Conservation (phyloP, 2,329 filamentous ascomycete species). For the Fusarium sp. region DNA sequence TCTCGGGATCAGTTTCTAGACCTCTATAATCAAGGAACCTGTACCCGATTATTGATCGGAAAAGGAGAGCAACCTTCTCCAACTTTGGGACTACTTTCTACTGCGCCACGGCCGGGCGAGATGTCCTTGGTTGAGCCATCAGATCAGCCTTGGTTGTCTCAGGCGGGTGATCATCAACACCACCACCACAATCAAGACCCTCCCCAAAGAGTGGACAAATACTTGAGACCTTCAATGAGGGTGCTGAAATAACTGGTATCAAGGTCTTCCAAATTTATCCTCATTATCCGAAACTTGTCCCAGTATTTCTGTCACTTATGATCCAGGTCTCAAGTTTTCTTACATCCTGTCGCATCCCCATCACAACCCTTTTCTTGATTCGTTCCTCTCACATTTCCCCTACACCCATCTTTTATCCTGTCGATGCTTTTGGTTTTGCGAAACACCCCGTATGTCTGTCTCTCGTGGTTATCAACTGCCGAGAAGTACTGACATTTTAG, state of each 20-base stretch:
- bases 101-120: slow-evolving; percentile 31
- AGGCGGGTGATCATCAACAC: slow-evolving; percentile 44
- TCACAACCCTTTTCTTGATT: slow-evolving; percentile 34
- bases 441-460: slow-evolving; percentile 12
- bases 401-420: slow-evolving; percentile 24
- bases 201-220: not conserved
- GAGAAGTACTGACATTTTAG: slow-evolving; percentile 19
- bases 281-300: not conserved
- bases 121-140: slow-evolving; percentile 27
- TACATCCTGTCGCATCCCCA: slow-evolving; percentile 1
- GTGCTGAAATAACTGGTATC: not conserved
- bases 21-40: slow-evolving; percentile 6
- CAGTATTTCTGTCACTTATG: not conserved
- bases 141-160: slow-evolving; percentile 41
- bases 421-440: slow-evolving; percentile 4
- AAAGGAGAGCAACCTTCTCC: not conserved
- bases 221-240: not conserved
- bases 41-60: slow-evolving; percentile 16
- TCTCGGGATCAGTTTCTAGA: slow-evolving; percentile 15
- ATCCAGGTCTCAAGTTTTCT: not conserved
- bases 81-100: slow-evolving; percentile 10
- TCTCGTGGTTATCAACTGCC: slow-evolving; percentile 37
- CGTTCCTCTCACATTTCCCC: slow-evolving; percentile 23
- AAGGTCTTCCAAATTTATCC: not conserved
- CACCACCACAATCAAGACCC: slow-evolving; percentile 33